These are phyloP conservation scores for Nepenthes mirabilis DNA, from an alignment of 148 eudicot genomes.

Conservation along the genomic window DNA sequence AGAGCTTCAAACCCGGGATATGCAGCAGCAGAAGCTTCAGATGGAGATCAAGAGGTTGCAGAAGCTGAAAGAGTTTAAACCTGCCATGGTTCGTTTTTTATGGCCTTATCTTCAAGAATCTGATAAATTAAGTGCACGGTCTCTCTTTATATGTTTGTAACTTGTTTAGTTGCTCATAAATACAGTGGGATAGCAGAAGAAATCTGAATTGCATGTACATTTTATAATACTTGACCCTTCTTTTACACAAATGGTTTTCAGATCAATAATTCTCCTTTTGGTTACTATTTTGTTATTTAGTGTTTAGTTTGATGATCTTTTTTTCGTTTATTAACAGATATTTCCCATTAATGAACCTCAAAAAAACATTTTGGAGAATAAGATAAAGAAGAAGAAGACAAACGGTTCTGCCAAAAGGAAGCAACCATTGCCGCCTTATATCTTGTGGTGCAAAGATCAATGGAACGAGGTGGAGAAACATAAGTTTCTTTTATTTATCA, in stretches of 20 bases:
- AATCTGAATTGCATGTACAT: not conserved
- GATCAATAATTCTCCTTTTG: too few relatives aligned
- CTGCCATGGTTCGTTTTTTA: constrained; percentile 42
- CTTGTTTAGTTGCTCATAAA: not conserved
- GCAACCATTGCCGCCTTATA: constrained; percentile 70
- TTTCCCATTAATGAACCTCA: constrained; percentile 36
- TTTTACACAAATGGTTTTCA: too few relatives aligned
- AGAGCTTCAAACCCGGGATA: constrained; percentile 28
- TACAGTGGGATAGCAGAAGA: not conserved
- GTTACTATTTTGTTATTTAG: not conserved
- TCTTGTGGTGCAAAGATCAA: constrained; percentile 84
- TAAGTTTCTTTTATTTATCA: not conserved
- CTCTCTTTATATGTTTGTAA: too few relatives aligned
- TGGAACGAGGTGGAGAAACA: constrained; percentile 63
- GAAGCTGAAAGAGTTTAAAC: constrained; percentile 87
- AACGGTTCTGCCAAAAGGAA: constrained; percentile 48
- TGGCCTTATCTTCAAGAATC: not conserved
- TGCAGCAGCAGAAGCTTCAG: constrained; percentile 53
- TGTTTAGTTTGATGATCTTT: not conserved
- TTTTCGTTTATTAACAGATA: constrained; percentile 20
- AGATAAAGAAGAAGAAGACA: constrained; percentile 62
- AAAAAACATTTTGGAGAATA: constrained; percentile 37
- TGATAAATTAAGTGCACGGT: too few relatives aligned
- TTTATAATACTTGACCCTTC: too few relatives aligned
- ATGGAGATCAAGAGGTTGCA: constrained; percentile 74